Percentiles rank a stretch among this genome's conserved stretches.
phyloP scores from a whole-genome alignment of 2,329 filamentous ascomycete species.

The Penicillium sp. region DNA sequence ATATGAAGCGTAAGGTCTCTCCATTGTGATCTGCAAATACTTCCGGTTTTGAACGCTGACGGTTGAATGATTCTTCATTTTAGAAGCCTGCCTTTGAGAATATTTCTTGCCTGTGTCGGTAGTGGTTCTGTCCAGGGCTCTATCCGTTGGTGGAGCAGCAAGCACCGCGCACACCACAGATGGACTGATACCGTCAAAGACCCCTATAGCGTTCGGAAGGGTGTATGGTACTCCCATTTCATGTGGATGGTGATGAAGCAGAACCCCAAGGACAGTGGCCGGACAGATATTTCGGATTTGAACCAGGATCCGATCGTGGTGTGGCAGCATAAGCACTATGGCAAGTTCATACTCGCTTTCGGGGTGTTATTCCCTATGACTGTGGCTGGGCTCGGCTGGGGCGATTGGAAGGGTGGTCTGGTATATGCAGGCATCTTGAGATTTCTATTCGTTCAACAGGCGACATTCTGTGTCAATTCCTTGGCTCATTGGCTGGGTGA shows the following conservation, averaged over 20 bases:
- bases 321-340: conserved; percentile 83
- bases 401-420: conserved; percentile 78
- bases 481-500: conserved; percentile 89
- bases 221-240: conserved; percentile 77
- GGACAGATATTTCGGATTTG: conserved; percentile 83
- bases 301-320: conserved; percentile 84
- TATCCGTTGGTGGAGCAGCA: conserved; percentile 84
- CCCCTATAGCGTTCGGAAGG: conserved; percentile 87
- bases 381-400: conserved; percentile 76
- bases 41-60: not conserved
- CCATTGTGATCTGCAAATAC: conserved; percentile 61
- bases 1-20: conserved; percentile 46
- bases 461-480: conserved; percentile 91
- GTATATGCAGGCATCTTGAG: conserved; percentile 83
- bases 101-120: conserved; percentile 68
- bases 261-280: conserved; percentile 84
- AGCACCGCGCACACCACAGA: conserved; percentile 83
- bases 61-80: not conserved
- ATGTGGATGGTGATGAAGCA: conserved; percentile 95
- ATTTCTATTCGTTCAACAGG: conserved; percentile 88
- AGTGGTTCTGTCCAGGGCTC: conserved; percentile 84
- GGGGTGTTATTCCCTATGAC: conserved; percentile 74
- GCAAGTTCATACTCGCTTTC: conserved; percentile 68
- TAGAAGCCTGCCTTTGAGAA: not conserved
- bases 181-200: conserved; percentile 93